Percentiles rank a stretch among this genome's conserved stretches.
These are phyloP conservation scores for Beta corolliflora DNA, from an alignment of 179 eudicot species.

Conservation along the genomic window DNA sequence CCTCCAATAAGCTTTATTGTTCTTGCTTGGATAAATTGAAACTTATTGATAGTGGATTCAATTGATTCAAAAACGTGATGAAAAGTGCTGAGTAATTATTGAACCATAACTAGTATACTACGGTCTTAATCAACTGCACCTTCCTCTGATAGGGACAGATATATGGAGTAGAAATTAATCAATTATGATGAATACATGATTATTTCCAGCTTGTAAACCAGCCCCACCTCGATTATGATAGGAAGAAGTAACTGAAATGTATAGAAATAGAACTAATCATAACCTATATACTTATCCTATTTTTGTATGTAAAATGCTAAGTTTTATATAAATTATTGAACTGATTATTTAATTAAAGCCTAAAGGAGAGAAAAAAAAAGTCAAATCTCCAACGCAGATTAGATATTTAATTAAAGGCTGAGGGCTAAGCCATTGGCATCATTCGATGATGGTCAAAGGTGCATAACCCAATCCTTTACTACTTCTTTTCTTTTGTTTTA, in stretches of 20 bases:
- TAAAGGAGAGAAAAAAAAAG: background rate
- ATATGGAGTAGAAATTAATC: background rate
- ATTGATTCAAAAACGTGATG: conserved; percentile 8
- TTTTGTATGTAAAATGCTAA: background rate
- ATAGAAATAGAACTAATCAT: background rate
- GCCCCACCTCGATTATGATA: background rate
- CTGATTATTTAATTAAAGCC: background rate
- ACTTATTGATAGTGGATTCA: background rate
- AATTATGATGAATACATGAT: conserved; percentile 3
- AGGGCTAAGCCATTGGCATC: background rate
- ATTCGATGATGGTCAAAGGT: background rate
- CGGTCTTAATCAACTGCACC: conserved; percentile 20
- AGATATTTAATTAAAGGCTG: too few species aligned
- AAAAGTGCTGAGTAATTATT: conserved; percentile 2
- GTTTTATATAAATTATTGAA: background rate
- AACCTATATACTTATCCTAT: background rate
- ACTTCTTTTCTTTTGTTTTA: too few species aligned
- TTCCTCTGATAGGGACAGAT: background rate
- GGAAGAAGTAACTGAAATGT: too few species aligned
- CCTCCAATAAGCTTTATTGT: too few species aligned
- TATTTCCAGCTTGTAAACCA: conserved; percentile 22
- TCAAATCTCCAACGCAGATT: background rate
- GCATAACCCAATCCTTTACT: background rate
- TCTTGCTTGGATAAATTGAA: background rate
- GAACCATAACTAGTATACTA: background rate